Conservation (phyloP, 106 monocot genomes). For the Dendrobium catenatum region DNA sequence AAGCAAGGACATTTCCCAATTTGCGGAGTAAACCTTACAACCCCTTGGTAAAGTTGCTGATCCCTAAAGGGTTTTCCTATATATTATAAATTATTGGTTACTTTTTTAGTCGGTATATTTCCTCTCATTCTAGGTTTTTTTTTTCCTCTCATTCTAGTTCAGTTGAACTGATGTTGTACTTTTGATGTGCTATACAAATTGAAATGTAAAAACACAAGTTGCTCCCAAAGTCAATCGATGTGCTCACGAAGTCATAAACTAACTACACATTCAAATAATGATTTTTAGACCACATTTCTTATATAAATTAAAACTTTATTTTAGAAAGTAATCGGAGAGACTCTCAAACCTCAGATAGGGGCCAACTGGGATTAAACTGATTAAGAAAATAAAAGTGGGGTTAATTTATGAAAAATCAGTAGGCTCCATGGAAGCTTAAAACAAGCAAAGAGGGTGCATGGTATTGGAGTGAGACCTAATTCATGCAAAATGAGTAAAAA, state of each 20-base stretch:
- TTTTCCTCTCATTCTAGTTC: background rate
- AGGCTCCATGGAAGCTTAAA: too few relatives aligned
- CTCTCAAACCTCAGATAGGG: background rate
- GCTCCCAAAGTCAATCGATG: background rate
- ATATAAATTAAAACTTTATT: background rate
- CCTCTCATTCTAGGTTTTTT: background rate
- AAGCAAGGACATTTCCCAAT: conserved; percentile 65
- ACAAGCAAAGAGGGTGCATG: too few relatives aligned
- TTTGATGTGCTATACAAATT: background rate
- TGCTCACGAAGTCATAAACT: background rate
- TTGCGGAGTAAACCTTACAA: conserved; percentile 70
- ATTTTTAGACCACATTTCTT: background rate
- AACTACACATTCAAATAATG: background rate
- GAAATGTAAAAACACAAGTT: background rate
- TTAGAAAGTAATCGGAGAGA: background rate
- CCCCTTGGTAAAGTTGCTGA: conserved; percentile 44
- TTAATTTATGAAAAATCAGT: background rate
- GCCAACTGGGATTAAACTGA: background rate
- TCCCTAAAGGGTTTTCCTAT: background rate
- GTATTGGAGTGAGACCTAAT: too few relatives aligned
- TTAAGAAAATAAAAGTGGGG: background rate
- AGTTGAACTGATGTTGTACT: background rate
- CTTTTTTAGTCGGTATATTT: background rate
- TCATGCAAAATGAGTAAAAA: too few relatives aligned
- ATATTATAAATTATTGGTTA: background rate